phyloP scores from a whole-genome alignment of 2,329 filamentous ascomycete species.

The Coniosporium tulheliwenetii region DNA sequence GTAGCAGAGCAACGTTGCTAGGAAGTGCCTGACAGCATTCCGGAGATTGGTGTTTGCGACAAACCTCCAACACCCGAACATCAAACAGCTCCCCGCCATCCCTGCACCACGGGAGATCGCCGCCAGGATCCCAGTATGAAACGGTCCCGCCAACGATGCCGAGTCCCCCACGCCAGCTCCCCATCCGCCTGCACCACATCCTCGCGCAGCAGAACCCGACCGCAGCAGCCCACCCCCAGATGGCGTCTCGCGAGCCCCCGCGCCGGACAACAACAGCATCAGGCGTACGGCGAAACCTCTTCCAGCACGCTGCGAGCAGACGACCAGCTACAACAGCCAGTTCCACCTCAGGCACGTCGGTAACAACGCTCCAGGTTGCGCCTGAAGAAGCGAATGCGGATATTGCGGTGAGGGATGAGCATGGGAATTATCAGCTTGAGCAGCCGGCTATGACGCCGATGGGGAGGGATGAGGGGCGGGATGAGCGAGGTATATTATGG shows the following conservation, averaged over 20 bases:
- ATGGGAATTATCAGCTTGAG: constrained; percentile 31
- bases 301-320: constrained; percentile 9
- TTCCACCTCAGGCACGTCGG: constrained; percentile 2
- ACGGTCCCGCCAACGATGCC: no score
- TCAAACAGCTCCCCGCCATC: no score
- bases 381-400: constrained; percentile 21
- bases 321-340: constrained; percentile 10
- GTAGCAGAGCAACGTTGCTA: no score
- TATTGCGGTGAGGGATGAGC: constrained; percentile 32
- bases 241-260: constrained; percentile 5
- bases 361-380: constrained; percentile 3
- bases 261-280: constrained; percentile 3
- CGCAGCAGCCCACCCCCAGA: background rate
- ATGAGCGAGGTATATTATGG: constrained; percentile 2
- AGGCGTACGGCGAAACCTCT: constrained; percentile 12
- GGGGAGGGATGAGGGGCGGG: constrained; percentile 1
- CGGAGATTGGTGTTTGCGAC: no score
- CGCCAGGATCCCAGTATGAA: no score
- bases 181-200: no score
- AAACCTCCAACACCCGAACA: no score
- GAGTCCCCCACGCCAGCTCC: no score
- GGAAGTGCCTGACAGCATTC: no score
- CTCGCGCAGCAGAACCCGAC: no score
- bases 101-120: no score
- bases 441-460: constrained; percentile 24